Evolutionary conservation across 345 rosid genomes (phyloP), one percentile per base, ranked within the genome.

Genomic region (Cardamine chenopodiifolia): DNA sequence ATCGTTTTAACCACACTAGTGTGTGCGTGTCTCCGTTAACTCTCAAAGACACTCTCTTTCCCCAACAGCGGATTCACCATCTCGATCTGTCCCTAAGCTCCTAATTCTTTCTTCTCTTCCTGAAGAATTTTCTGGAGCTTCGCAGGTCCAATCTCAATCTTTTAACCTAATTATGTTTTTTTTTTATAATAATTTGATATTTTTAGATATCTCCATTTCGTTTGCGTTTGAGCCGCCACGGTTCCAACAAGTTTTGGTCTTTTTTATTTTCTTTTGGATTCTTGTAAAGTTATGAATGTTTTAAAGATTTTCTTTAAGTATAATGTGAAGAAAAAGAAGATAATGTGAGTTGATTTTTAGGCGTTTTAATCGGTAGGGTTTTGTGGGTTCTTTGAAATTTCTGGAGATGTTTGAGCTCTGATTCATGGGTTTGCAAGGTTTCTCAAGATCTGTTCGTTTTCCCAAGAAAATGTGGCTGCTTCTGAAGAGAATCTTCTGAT

Each of bases 41-140:
- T 49, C 17, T 5, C 77, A 59, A 65, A 71, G 80, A 71, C 76
- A 9, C 56, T 71, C 76, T 77, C 77, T 66, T 77, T 77, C 67
- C 76, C 66, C 71, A 48, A 77, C 47, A 42, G 67, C 67, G 76
- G 63, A 54, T 71, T 71, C 76, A 71, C 57, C 75, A 22, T 66
- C 73, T 66, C 68, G 80, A 77, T 78, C 77, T 77, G 62, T 20
- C 18, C 54, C 39, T 9, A 71, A 70, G 76, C 81, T 65, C 58
- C 76, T 57, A 0, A 35, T 7, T 37, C 44, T 48, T 77, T 77
- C 42, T 31, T 66, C 17, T 73, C 37, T 54, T 19, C 37, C 58
- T 18, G 22, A 54, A 62, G 52, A 37, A 2, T 55, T 56, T 57
- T 55, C 55, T 57, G 55, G 68, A 65, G 71, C 65, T 76, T 50